Evolutionary conservation across 176 grass and related monocot genomes (phyloP).

Genomic region (Poa annua): DNA sequence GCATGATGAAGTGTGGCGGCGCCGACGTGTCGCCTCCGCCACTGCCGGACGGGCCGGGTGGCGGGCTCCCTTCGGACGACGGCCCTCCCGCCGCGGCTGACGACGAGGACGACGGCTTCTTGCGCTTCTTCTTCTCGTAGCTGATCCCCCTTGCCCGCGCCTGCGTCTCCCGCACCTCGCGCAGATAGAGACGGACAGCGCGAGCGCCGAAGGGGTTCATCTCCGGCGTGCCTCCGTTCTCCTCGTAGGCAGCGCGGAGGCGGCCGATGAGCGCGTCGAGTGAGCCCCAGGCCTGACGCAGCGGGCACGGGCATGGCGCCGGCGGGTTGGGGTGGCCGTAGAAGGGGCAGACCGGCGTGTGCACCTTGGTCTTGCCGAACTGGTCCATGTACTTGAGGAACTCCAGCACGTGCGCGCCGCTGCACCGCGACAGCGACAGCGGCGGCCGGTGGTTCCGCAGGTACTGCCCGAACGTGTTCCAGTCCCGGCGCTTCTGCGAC

Average conservation of each 20-base stretch:
- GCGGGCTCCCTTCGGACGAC: slow-evolving; percentile 66
- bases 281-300: slow-evolving; percentile 89
- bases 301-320: slow-evolving; percentile 82
- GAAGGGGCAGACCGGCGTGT: slow-evolving; percentile 84
- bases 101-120: slow-evolving; percentile 54
- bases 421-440: slow-evolving; percentile 69
- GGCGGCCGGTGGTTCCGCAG: slow-evolving; percentile 89
- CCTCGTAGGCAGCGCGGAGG: slow-evolving; percentile 90
- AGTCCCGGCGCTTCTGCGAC: slow-evolving; percentile 89
- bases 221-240: slow-evolving; percentile 87
- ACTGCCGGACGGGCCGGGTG: slow-evolving; percentile 39
- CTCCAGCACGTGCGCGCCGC: slow-evolving; percentile 84
- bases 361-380: slow-evolving; percentile 98
- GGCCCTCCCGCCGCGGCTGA: slow-evolving; percentile 43
- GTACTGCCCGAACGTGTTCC: slow-evolving; percentile 95
- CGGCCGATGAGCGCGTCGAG: slow-evolving; percentile 91
- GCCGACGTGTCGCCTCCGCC: slow-evolving; percentile 40
- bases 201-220: slow-evolving; percentile 91
- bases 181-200: slow-evolving; percentile 84
- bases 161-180: slow-evolving; percentile 89
- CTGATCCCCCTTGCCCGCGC: slow-evolving; percentile 82
- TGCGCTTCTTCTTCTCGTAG: slow-evolving; percentile 97
- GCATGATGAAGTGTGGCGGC: slow-evolving; percentile 64
- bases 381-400: slow-evolving; percentile 96
- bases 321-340: slow-evolving; percentile 89